These are phyloP conservation scores for Mucor velutinosus DNA, from an alignment of 371 early-diverging fungal genomes.

Conservation along the genomic window DNA sequence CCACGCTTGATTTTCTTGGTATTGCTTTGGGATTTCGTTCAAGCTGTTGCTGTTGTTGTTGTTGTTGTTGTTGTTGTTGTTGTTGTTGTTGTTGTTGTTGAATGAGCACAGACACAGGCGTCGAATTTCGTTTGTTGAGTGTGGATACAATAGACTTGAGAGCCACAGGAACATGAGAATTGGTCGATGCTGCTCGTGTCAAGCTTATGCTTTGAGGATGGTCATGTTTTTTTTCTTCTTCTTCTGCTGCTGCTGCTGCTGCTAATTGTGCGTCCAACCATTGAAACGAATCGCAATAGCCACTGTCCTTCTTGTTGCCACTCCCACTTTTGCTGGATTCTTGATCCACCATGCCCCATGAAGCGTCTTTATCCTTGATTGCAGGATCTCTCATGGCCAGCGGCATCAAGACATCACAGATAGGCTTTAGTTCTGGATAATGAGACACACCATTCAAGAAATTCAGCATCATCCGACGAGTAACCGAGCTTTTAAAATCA, in stretches of 20 bases:
- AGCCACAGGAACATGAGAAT: not conserved
- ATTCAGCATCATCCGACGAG: slow-evolving; percentile 39
- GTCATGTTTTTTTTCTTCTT: no score
- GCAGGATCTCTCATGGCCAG: slow-evolving; percentile 35
- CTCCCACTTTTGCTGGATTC: not conserved
- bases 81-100: not conserved
- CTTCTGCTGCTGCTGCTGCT: not conserved
- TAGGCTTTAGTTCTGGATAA: slow-evolving; percentile 23
- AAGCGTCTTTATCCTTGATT: slow-evolving; percentile 31
- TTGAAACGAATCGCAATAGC: slow-evolving; percentile 20
- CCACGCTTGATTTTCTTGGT: not conserved
- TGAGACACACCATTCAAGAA: slow-evolving; percentile 38
- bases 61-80: not conserved
- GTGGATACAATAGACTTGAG: not conserved
- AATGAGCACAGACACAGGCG: not conserved
- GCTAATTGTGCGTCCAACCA: not conserved
- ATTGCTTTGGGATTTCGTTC: not conserved
- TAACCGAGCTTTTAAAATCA: slow-evolving; percentile 51
- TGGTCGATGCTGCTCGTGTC: slow-evolving; percentile 1
- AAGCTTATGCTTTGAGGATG: not conserved
- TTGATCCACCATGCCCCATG: slow-evolving; percentile 33
- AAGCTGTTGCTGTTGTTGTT: not conserved
- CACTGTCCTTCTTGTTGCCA: slow-evolving; percentile 45
- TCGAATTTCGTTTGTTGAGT: not conserved
- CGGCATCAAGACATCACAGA: slow-evolving; percentile 31